These are phyloP conservation scores for Hagleromyces aurorensis DNA, from an alignment of 805 yeast genomes.

Conservation along the genomic window DNA sequence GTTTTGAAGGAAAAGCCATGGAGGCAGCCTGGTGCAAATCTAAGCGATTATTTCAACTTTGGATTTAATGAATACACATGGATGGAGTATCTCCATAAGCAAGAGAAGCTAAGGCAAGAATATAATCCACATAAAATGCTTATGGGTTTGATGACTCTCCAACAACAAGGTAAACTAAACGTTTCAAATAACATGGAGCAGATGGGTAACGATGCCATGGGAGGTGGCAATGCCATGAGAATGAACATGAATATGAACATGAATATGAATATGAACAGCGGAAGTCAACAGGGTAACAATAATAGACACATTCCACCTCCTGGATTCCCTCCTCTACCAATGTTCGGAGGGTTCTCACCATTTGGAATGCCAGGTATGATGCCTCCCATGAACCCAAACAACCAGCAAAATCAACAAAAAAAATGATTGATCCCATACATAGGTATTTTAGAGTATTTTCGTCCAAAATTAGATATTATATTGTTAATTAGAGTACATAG, in stretches of 20 bases:
- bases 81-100: conserved; percentile 86
- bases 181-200: conserved; percentile 32
- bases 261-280: conserved; percentile 4
- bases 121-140: conserved; percentile 77
- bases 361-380: conserved; percentile 33
- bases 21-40: conserved; percentile 95
- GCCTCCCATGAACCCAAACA: conserved; percentile 31
- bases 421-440: conserved; percentile 2
- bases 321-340: conserved; percentile 27
- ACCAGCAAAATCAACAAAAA: conserved; percentile 4
- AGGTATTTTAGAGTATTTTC: conserved; percentile 1
- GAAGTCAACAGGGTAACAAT: conserved; percentile 3
- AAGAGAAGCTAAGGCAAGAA: conserved; percentile 70
- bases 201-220: conserved; percentile 11
- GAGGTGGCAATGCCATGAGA: no score
- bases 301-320: conserved; percentile 21
- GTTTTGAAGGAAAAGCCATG: conserved; percentile 92
- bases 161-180: conserved; percentile 34
- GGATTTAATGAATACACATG: conserved; percentile 96
- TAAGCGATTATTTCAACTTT: conserved; percentile 89
- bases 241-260: conserved; percentile 4
- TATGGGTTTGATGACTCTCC: conserved; percentile 38
- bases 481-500: neutral
- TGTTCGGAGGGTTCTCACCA: conserved; percentile 32
- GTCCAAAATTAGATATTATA: neutral